Conservation (phyloP, 1,284 basidiomycete genomes). For the Pseudozyma thailandica region DNA sequence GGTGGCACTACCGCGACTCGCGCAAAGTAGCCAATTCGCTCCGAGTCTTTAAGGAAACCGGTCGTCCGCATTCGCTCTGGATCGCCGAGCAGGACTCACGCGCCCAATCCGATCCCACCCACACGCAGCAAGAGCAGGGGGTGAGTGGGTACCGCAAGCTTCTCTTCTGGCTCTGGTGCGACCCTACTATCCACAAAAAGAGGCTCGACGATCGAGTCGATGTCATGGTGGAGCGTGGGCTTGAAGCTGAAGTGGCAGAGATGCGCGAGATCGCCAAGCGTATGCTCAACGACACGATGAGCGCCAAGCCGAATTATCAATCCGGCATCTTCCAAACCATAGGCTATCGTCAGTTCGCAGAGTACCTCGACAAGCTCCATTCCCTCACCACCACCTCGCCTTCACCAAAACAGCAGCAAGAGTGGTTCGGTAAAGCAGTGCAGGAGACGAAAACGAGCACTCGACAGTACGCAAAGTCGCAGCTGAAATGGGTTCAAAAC, state of each 20-base stretch:
- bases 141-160: constrained; percentile 74
- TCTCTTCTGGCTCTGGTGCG: constrained; percentile 91
- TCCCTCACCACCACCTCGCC: neutral
- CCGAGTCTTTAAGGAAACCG: constrained; percentile 80
- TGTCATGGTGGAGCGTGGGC: constrained; percentile 87
- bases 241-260: constrained; percentile 81
- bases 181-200: constrained; percentile 74
- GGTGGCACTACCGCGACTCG: constrained; percentile 96
- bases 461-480: constrained; percentile 88
- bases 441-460: constrained; percentile 87
- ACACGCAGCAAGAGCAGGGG: neutral
- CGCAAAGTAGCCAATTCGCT: constrained; percentile 87
- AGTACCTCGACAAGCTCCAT: constrained; percentile 72
- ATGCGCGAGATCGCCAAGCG: constrained; percentile 69
- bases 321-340: constrained; percentile 94
- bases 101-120: neutral
- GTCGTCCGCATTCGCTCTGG: constrained; percentile 77
- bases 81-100: constrained; percentile 71
- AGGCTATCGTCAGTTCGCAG: constrained; percentile 88
- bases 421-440: constrained; percentile 74
- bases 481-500: constrained; percentile 91
- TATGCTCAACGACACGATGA: constrained; percentile 13
- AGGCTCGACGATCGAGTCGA: constrained; percentile 85
- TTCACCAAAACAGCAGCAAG: neutral
- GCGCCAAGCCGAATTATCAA: constrained; percentile 71